These are phyloP conservation scores for Camellia oleifera DNA, from an alignment of 179 eudicot species.

Conservation along the genomic window DNA sequence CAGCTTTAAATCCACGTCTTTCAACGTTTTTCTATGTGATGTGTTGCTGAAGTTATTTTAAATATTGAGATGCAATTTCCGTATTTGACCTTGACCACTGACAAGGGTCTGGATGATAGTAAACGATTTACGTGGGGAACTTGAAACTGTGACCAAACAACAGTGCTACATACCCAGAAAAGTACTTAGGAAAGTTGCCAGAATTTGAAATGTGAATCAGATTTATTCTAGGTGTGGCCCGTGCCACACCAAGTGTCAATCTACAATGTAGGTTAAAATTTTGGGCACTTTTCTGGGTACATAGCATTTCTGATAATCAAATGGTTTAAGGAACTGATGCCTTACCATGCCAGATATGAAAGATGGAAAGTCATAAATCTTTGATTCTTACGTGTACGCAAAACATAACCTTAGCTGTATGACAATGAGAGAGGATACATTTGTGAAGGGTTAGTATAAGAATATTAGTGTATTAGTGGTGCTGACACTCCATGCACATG, in stretches of 20 bases:
- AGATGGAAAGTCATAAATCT: too few species aligned
- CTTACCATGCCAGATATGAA: constrained; percentile 22
- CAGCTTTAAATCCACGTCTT: constrained; percentile 7
- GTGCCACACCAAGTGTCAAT: too few species aligned
- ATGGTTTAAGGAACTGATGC: neutral
- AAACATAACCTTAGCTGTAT: constrained; percentile 30
- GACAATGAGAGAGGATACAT: neutral
- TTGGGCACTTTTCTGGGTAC: too few species aligned
- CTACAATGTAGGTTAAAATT: too few species aligned
- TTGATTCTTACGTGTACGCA: constrained; percentile 43
- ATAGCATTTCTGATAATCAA: too few species aligned
- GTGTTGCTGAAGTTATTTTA: neutral
- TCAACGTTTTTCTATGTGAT: neutral
- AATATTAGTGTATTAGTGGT: too few species aligned
- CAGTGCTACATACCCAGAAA: too few species aligned
- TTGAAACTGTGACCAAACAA: too few species aligned
- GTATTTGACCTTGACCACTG: neutral
- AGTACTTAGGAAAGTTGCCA: too few species aligned
- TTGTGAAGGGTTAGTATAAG: neutral
- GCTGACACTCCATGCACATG: neutral
- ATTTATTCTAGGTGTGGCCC: too few species aligned
- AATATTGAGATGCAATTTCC: neutral
- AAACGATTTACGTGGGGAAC: neutral
- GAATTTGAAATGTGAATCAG: too few species aligned
- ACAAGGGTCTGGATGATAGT: neutral